Conservation (phyloP, 2,329 filamentous ascomycete genomes). For the Gnomoniopsis sp. region DNA sequence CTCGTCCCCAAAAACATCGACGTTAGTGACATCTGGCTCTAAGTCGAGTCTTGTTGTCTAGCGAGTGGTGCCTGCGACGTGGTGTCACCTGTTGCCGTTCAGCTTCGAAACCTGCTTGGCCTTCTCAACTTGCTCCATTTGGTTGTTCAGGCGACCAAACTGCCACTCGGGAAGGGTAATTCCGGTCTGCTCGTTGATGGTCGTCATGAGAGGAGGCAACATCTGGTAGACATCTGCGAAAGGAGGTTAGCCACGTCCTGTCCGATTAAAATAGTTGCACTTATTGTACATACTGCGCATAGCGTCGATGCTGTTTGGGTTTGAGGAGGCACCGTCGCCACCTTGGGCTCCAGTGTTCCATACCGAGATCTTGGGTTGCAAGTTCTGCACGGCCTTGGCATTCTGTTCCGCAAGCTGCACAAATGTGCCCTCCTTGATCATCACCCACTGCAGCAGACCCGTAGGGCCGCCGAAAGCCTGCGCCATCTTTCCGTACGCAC, state of each 20-base stretch:
- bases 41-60: too few relatives aligned
- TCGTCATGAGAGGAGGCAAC: conserved; percentile 76
- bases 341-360: conserved; percentile 73
- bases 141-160: conserved; percentile 47
- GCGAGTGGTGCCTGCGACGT: too few relatives aligned
- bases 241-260: not conserved
- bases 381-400: conserved; percentile 67
- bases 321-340: conserved; percentile 30
- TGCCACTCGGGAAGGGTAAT: conserved; percentile 78
- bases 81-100: too few relatives aligned
- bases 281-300: conserved; percentile 51
- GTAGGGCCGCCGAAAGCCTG: conserved; percentile 73
- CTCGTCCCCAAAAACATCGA: too few relatives aligned
- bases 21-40: too few relatives aligned
- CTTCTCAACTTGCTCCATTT: conserved; percentile 31
- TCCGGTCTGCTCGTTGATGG: conserved; percentile 86
- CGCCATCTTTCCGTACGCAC: conserved; percentile 71
- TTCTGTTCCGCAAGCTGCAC: conserved; percentile 76
- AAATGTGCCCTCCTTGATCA: conserved; percentile 81
- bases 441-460: conserved; percentile 78
- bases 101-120: conserved; percentile 37
- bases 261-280: not conserved
- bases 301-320: conserved; percentile 49
- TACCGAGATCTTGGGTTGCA: conserved; percentile 85
- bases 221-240: conserved; percentile 72